phyloP scores from a whole-genome alignment of 169 alveolate genomes.

The Cystoisospora suis region DNA sequence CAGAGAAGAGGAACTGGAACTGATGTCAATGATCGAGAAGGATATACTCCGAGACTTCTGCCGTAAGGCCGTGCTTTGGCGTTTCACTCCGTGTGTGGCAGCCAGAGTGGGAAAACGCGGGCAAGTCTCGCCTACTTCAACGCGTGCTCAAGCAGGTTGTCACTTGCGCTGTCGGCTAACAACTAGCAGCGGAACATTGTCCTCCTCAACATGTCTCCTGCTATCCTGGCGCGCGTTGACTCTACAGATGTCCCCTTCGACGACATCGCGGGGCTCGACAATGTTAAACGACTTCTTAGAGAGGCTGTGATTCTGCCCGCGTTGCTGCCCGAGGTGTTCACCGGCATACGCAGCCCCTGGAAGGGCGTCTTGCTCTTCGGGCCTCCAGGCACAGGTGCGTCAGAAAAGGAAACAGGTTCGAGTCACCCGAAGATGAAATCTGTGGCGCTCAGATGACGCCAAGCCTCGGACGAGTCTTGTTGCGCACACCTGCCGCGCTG shows the following conservation, averaged over 20 bases:
- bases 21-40: neutral
- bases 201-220: too few relatives aligned
- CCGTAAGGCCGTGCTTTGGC: neutral
- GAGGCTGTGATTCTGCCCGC: slow-evolving; percentile 93
- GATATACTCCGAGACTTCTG: neutral
- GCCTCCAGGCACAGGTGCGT: slow-evolving; percentile 93
- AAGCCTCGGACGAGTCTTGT: too few relatives aligned
- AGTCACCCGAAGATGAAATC: too few relatives aligned
- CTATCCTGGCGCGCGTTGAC: neutral
- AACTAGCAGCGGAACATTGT: too few relatives aligned
- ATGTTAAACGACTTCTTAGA: slow-evolving; percentile 87
- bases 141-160: too few relatives aligned
- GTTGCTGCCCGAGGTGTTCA: slow-evolving; percentile 88
- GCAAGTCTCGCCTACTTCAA: too few relatives aligned
- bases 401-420: too few relatives aligned
- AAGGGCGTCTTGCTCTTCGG: slow-evolving; percentile 92
- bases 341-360: slow-evolving; percentile 92
- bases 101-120: too few relatives aligned
- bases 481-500: too few relatives aligned
- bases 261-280: slow-evolving; percentile 88
- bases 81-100: too few relatives aligned
- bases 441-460: too few relatives aligned
- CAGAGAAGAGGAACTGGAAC: neutral
- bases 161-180: too few relatives aligned
- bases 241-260: slow-evolving; percentile 79